Evolutionary conservation across 2,329 filamentous ascomycete species (phyloP).

Genomic region (Talaromyces sp.): DNA sequence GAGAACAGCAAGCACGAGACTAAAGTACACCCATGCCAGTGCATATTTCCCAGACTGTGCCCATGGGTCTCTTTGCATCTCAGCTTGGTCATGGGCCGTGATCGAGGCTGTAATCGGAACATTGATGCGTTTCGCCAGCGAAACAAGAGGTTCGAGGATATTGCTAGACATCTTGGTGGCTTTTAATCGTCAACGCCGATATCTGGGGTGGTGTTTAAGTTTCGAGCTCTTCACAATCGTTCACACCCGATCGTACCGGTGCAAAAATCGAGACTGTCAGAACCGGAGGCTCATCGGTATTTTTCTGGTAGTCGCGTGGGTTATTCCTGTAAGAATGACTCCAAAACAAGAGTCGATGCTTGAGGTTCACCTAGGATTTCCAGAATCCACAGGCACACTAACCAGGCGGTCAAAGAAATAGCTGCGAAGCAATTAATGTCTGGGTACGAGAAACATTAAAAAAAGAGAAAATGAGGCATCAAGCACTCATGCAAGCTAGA

Average conservation of each 20-base stretch:
- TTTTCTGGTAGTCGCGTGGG: background rate
- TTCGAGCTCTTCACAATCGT: background rate
- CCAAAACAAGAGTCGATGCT: background rate
- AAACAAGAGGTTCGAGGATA: constrained; percentile 14
- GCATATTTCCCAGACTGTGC: constrained; percentile 77
- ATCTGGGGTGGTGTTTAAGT: background rate
- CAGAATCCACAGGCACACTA: background rate
- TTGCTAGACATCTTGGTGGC: constrained; percentile 11
- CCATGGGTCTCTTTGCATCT: constrained; percentile 68
- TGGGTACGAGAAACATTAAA: background rate
- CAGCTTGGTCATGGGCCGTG: constrained; percentile 51
- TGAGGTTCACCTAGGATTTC: background rate
- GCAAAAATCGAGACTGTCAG: background rate
- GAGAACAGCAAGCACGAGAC: constrained; percentile 62
- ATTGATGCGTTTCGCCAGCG: constrained; percentile 47
- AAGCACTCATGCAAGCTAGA: background rate
- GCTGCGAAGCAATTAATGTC: background rate
- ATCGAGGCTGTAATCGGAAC: constrained; percentile 53
- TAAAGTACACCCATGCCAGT: constrained; percentile 83
- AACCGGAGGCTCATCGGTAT: background rate
- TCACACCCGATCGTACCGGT: background rate
- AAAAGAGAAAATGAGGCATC: background rate
- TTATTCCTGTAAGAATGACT: background rate
- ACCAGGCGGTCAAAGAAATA: background rate
- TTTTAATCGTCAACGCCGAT: background rate